Conservation (phyloP, 768 basidiomycete genomes). For the Lentinula aciculospora region DNA sequence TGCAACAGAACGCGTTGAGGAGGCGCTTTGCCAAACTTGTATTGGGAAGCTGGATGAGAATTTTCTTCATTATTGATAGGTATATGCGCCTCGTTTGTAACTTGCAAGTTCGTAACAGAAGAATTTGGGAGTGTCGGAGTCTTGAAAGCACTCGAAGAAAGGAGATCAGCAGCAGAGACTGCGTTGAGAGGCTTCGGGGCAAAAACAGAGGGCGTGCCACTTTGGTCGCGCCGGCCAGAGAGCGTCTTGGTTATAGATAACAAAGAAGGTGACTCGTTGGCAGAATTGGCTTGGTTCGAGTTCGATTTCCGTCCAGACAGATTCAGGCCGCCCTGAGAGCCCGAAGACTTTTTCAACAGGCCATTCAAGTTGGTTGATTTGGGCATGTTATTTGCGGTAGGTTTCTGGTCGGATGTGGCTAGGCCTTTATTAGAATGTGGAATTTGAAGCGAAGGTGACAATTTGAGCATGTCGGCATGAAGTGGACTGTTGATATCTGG, state of each 20-base stretch:
- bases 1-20: slow-evolving; percentile 4
- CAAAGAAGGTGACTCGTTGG: neutral
- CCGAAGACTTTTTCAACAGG: neutral
- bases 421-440: neutral
- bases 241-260: neutral
- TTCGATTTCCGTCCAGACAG: slow-evolving; percentile 3
- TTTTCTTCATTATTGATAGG: neutral
- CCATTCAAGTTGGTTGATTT: slow-evolving; percentile 3
- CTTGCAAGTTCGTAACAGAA: neutral
- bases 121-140: neutral
- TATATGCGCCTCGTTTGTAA: slow-evolving; percentile 2
- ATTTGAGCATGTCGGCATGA: neutral
- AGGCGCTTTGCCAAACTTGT: neutral
- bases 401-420: neutral
- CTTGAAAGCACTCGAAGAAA: neutral
- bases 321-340: neutral
- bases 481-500: neutral
- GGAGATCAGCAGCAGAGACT: neutral
- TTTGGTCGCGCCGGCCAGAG: slow-evolving; percentile 1
- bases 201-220: neutral
- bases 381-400: neutral
- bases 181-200: slow-evolving; percentile 4
- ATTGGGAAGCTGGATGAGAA: neutral
- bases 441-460: neutral
- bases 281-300: neutral